Base-by-base conservation (phyloP, 1,284 basidiomycete genomes). In the Thecaphora thlaspeos region DNA sequence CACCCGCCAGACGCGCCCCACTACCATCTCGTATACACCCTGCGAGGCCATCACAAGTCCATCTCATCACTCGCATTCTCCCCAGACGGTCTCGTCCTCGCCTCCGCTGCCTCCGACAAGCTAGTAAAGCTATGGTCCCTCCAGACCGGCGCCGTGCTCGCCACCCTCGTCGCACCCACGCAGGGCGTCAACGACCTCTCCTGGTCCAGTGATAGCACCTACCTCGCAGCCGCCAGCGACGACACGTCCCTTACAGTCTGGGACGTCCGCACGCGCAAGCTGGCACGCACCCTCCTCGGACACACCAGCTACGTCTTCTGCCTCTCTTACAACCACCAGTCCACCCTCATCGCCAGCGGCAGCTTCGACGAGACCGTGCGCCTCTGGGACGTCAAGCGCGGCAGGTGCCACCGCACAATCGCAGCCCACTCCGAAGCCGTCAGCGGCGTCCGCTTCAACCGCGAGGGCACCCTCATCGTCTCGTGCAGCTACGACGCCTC, bases 351-450 rank as follows among this genome's bases (percentile, higher is more conserved):
- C 32, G 93, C 89, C 12, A 93, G 90, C 22, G 94, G 93, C 15
- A 88, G 88, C 1, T 94, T 90, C 70, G 94, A 98, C 70, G 94
- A 98, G 81, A 91, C 89, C 11, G 89, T 96, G 9, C 85, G 91
- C 37, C 83, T 97, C 3, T 98, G 94, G 94, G 92, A 97, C 75
- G 86, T 94, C n/a, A 85, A 87, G 28, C 82, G 86, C 83, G 55
- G 54, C 24, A 56, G 54, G 17, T 75, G 75, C 40, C 75, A 76
- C 42, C 64, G 71, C 2, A 55, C 55, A 41, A 75, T 77, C 23
- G 90, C 93, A 17, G 95, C 95, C 0, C 95, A 98, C 81, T 92
- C 91, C 0, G 95, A 98, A 77, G 92, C 95, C 12, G 91, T 98
- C 19, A 93, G 91, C 46, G 87, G 88, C 11, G 90, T 97, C 1